A percentile compares a stretch with the other conserved stretches of the same genome.
phyloP scores from a whole-genome alignment of 768 basidiomycete genomes.

The Aureoboletus auriporus region DNA sequence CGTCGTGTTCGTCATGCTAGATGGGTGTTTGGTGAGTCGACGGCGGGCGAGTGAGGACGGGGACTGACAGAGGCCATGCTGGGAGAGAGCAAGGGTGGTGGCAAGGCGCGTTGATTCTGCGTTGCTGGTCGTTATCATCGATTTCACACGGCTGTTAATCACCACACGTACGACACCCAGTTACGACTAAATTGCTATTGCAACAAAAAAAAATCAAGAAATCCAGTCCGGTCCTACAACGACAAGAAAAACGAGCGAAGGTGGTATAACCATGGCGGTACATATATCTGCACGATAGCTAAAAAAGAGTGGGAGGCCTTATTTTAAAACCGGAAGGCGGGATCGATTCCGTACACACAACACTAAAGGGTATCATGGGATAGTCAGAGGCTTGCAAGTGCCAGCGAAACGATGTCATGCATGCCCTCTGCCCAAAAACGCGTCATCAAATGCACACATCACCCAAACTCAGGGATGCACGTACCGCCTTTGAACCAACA shows the following conservation, averaged over 20 bases:
- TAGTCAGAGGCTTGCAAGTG: conserved; percentile 16
- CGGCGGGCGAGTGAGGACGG: background rate
- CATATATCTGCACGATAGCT: conserved; percentile 17
- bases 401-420: conserved; percentile 28
- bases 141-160: conserved; percentile 60
- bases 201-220: conserved; percentile 20
- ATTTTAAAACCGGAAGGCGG: conserved; percentile 20
- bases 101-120: conserved; percentile 14
- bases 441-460: conserved; percentile 3
- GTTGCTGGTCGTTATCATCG: conserved; percentile 31
- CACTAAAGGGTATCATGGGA: conserved; percentile 7
- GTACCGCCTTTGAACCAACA: conserved; percentile 83
- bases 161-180: conserved; percentile 4
- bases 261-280: conserved; percentile 25
- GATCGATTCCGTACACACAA: conserved; percentile 7
- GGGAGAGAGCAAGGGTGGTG: conserved; percentile 12
- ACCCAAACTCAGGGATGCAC: conserved; percentile 14
- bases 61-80: conserved; percentile 54
- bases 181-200: conserved; percentile 24
- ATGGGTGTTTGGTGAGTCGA: conserved; percentile 2
- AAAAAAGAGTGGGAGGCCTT: conserved; percentile 18
- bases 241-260: conserved; percentile 26
- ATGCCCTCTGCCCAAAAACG: conserved; percentile 33
- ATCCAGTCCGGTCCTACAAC: conserved; percentile 18
- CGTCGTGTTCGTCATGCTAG: conserved; percentile 63